Evolutionary conservation across 768 basidiomycete genomes (phyloP).

Genomic region (Suillus placidus): DNA sequence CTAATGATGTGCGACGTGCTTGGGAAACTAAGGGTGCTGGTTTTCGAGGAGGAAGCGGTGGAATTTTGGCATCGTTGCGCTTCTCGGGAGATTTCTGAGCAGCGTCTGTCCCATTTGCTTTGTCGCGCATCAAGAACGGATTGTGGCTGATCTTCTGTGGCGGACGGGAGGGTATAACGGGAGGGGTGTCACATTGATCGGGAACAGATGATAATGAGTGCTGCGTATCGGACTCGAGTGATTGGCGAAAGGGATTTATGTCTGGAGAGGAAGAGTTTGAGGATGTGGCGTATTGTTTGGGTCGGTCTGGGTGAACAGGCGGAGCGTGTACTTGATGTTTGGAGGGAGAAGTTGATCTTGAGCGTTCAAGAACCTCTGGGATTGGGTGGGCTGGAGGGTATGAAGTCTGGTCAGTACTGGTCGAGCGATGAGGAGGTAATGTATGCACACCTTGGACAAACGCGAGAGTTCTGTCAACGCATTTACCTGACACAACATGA

Average conservation of each 20-base stretch:
- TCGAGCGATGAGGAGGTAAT: neutral
- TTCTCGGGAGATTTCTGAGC: conserved; percentile 14
- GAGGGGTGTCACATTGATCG: conserved; percentile 12
- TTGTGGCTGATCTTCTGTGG: conserved; percentile 32
- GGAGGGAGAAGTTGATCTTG: conserved; percentile 22
- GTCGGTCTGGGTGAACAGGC: conserved; percentile 31
- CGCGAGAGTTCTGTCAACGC: conserved; percentile 65
- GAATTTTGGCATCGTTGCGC: conserved; percentile 25
- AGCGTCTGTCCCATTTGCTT: conserved; percentile 10
- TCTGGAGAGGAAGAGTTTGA: conserved; percentile 26
- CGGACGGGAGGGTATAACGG: conserved; percentile 15
- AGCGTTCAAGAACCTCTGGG: conserved; percentile 4
- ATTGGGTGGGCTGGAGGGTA: conserved; percentile 22
- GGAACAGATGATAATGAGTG: neutral
- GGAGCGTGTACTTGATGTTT: conserved; percentile 28
- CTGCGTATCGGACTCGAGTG: conserved; percentile 18
- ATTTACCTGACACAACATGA: conserved; percentile 63
- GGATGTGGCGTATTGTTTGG: conserved; percentile 23
- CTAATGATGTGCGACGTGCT: conserved; percentile 22
- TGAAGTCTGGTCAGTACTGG: conserved; percentile 15
- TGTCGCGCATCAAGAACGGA: conserved; percentile 33
- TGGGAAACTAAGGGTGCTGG: conserved; percentile 25
- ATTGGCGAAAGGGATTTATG: conserved; percentile 34
- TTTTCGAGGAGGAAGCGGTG: conserved; percentile 41
- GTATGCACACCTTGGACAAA: conserved; percentile 69